Evolutionary conservation across 23 red algal species (phyloP).

Genomic region (Gracilariopsis chorda): DNA sequence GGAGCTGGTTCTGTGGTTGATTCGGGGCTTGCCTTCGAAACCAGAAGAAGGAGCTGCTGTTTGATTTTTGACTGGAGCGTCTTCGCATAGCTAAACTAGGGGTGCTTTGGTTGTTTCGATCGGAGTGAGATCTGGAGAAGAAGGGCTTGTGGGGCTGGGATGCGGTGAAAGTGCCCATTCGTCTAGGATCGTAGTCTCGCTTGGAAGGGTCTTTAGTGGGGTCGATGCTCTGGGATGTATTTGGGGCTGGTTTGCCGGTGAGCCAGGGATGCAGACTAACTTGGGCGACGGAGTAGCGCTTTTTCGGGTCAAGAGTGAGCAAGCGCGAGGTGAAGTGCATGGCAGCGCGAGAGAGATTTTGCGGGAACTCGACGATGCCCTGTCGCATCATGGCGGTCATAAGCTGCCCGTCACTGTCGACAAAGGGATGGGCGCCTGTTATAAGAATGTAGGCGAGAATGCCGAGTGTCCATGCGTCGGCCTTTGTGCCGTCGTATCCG

Average conservation of each 20-base stretch:
- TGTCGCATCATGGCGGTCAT: constrained; percentile 62
- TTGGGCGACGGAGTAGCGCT: constrained; percentile 62
- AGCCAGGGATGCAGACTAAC: constrained; percentile 75
- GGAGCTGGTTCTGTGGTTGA: constrained; percentile 21
- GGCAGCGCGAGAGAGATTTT: constrained; percentile 47
- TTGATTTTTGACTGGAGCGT: constrained; percentile 45
- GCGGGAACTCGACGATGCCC: constrained; percentile 61
- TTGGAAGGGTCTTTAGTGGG: not conserved
- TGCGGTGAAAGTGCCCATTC: not conserved
- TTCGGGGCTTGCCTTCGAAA: constrained; percentile 30
- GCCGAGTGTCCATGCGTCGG: constrained; percentile 71
- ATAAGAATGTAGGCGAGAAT: constrained; percentile 75
- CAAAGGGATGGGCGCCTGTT: constrained; percentile 63
- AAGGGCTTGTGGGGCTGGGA: constrained; percentile 27
- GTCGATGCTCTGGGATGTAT: not conserved
- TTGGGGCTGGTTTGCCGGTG: constrained; percentile 35
- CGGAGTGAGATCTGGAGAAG: constrained; percentile 23
- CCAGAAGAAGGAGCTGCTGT: constrained; percentile 40
- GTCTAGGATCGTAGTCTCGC: not conserved
- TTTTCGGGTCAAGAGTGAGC: constrained; percentile 33
- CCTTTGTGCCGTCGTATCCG: constrained; percentile 67
- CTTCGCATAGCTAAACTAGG: constrained; percentile 46
- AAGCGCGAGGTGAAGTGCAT: constrained; percentile 52
- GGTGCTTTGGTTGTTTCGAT: constrained; percentile 53
- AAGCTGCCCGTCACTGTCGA: constrained; percentile 61